Evolutionary conservation across 768 basidiomycete species (phyloP).

Genomic region (Serendipita sp.): DNA sequence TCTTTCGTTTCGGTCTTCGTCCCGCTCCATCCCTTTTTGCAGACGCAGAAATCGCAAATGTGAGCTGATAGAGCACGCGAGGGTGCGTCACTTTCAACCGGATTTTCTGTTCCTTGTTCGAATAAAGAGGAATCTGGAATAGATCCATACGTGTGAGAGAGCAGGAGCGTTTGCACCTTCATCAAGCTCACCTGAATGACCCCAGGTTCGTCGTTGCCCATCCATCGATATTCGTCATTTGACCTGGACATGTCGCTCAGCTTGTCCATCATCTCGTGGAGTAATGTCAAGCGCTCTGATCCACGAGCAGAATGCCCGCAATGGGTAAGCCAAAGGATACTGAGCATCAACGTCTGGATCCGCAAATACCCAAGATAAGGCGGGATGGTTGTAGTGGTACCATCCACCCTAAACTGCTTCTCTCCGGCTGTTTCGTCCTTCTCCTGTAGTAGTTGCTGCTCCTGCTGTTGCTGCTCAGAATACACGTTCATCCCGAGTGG

Average conservation of each 20-base stretch:
- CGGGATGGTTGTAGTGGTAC: not conserved
- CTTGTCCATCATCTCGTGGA: conserved; percentile 51
- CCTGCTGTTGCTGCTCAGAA: not conserved
- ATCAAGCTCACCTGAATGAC: conserved; percentile 22
- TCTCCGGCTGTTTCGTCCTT: not conserved
- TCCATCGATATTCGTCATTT: not conserved
- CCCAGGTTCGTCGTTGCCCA: conserved; percentile 14
- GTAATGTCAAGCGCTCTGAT: conserved; percentile 32
- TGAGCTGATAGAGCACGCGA: conserved; percentile 41
- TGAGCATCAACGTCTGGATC: conserved; percentile 45
- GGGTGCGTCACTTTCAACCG: conserved; percentile 50
- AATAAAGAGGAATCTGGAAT: not conserved
- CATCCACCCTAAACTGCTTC: not conserved
- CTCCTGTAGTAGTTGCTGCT: not conserved
- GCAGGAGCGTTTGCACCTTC: not conserved
- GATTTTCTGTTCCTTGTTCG: conserved; percentile 25
- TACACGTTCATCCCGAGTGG: conserved; percentile 3
- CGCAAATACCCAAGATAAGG: conserved; percentile 18
- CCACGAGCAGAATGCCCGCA: conserved; percentile 32
- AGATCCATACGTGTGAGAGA: too few relatives aligned
- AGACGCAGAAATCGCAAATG: conserved; percentile 47
- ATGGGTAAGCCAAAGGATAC: conserved; percentile 46
- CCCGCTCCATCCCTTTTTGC: conserved; percentile 61
- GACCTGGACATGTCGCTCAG: not conserved
- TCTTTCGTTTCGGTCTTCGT: conserved; percentile 50